Conservation (phyloP, 208 protist species). For the Zelonia costaricensis region DNA sequence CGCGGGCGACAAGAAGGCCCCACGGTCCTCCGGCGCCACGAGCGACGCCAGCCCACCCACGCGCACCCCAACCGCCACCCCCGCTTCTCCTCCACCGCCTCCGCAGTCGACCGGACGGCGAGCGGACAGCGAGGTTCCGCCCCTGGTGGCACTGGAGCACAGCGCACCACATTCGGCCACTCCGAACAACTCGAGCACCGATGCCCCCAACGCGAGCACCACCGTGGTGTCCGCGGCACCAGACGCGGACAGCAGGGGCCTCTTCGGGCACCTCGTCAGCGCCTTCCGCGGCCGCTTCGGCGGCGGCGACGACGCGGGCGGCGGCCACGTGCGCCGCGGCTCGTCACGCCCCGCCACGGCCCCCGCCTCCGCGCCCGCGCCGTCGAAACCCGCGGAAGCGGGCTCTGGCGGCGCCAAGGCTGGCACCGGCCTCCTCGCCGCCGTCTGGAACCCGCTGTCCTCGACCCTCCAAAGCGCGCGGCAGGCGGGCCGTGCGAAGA, state of each 20-base stretch:
- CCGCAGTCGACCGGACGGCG: too few species aligned
- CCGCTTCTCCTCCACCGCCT: background rate
- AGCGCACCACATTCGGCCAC: background rate
- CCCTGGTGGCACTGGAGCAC: slow-evolving; percentile 1
- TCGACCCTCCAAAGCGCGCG: background rate
- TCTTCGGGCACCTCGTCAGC: slow-evolving; percentile 14
- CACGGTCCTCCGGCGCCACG: too few species aligned
- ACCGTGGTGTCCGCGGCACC: background rate
- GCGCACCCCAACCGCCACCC: background rate
- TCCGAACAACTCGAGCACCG: too few species aligned
- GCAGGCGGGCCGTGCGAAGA: background rate
- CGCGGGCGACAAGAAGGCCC: too few species aligned
- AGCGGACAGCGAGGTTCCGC: background rate
- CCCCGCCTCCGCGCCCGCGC: background rate
- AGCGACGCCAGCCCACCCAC: background rate
- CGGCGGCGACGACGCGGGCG: background rate
- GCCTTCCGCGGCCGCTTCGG: background rate
- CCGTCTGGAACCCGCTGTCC: slow-evolving; percentile 13
- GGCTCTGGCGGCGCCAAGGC: background rate
- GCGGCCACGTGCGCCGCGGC: background rate
- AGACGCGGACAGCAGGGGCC: slow-evolving; percentile 5
- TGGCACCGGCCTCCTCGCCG: slow-evolving; percentile 7
- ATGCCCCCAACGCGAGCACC: background rate
- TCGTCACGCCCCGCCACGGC: background rate
- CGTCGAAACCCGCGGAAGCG: background rate